Conservation (phyloP, 2,329 filamentous ascomycete genomes). For the Akanthomyces dipterigenus region DNA sequence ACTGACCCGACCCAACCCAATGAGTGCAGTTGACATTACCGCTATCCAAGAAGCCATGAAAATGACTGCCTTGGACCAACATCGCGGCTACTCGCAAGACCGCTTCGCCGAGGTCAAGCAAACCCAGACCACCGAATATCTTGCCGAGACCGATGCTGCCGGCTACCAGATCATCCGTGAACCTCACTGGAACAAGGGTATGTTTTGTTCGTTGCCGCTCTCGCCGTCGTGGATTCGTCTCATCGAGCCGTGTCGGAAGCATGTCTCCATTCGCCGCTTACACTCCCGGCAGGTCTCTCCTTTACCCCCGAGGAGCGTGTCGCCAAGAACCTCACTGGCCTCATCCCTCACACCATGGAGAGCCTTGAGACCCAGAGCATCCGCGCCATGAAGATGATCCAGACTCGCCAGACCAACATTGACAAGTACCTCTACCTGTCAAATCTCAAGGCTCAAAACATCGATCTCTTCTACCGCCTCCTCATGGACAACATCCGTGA, state of each 20-base stretch:
- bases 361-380: slow-evolving; percentile 53
- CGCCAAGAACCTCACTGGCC: slow-evolving; percentile 57
- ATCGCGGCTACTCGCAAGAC: slow-evolving; percentile 53
- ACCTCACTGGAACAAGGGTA: slow-evolving; percentile 61
- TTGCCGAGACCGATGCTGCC: slow-evolving; percentile 42
- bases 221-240: not conserved
- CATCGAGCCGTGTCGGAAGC: not conserved
- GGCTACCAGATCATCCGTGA: slow-evolving; percentile 57
- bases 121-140: slow-evolving; percentile 45
- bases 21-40: slow-evolving; percentile 49
- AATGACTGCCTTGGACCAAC: slow-evolving; percentile 52
- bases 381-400: slow-evolving; percentile 68
- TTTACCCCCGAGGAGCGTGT: slow-evolving; percentile 59
- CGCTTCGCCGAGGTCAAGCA: slow-evolving; percentile 52
- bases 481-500: slow-evolving; percentile 71
- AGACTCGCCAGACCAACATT: slow-evolving; percentile 60
- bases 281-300: slow-evolving; percentile 44
- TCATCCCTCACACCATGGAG: slow-evolving; percentile 59
- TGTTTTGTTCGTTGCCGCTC: slow-evolving; percentile 15
- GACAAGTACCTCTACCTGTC: slow-evolving; percentile 83
- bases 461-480: slow-evolving; percentile 76
- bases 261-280: slow-evolving; percentile 13
- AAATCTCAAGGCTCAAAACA: slow-evolving; percentile 66
- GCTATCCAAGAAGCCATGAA: slow-evolving; percentile 55
- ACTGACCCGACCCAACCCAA: slow-evolving; percentile 46